Percentiles rank a stretch among this genome's conserved stretches.
phyloP scores from a whole-genome alignment of 345 rosid species.

The Boechera divaricarpa region DNA sequence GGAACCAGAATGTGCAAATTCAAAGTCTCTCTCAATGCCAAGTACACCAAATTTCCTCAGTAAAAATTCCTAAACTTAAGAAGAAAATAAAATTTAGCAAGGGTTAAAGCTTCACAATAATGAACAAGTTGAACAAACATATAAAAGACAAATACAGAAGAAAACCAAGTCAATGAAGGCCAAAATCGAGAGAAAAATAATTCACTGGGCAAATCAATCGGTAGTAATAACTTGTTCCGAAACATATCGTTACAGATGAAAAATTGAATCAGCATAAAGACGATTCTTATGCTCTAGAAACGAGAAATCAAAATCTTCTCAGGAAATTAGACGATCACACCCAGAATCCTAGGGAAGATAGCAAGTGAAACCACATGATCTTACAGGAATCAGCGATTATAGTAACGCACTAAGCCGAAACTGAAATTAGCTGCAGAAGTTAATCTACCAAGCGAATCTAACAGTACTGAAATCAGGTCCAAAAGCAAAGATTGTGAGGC shows the following conservation, averaged over 20 bases:
- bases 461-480: background rate
- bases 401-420: background rate
- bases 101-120: slow-evolving; percentile 22
- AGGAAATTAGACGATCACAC: slow-evolving; percentile 3
- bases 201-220: slow-evolving; percentile 5
- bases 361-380: slow-evolving; percentile 16
- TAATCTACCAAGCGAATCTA: slow-evolving; percentile 23
- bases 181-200: slow-evolving; percentile 10
- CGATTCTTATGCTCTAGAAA: slow-evolving; percentile 11
- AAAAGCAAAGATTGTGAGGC: background rate
- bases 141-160: slow-evolving; percentile 18
- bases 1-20: slow-evolving; percentile 13
- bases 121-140: slow-evolving; percentile 34
- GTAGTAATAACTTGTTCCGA: slow-evolving; percentile 29
- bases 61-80: slow-evolving; percentile 18
- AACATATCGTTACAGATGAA: slow-evolving; percentile 1
- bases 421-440: background rate
- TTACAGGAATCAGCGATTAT: background rate
- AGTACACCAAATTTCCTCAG: slow-evolving; percentile 23
- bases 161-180: slow-evolving; percentile 53
- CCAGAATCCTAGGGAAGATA: background rate
- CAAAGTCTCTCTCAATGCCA: slow-evolving; percentile 21
- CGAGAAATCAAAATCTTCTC: background rate
- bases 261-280: slow-evolving; percentile 3
- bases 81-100: background rate